Conservation (phyloP, 1,284 basidiomycete genomes). For the Exobasidium rhododendri region DNA sequence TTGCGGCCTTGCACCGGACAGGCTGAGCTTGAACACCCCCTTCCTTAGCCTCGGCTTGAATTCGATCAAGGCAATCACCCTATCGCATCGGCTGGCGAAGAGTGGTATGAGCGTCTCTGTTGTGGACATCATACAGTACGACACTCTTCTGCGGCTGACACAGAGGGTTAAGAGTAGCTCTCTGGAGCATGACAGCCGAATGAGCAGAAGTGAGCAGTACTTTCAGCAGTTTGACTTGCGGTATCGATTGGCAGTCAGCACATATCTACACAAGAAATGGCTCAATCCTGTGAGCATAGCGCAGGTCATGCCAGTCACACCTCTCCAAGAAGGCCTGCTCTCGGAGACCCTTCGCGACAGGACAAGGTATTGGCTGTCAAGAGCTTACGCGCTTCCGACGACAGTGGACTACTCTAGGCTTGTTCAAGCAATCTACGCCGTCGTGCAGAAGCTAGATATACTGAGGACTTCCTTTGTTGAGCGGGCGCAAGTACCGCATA, state of each 20-base stretch:
- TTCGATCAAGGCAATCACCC: slow-evolving; percentile 51
- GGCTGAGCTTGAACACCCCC: slow-evolving; percentile 39
- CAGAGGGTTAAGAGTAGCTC: not conserved
- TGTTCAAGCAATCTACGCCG: not conserved
- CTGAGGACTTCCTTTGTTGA: not conserved
- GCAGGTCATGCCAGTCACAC: slow-evolving; percentile 33
- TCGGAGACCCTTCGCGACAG: slow-evolving; percentile 37
- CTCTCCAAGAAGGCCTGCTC: slow-evolving; percentile 50
- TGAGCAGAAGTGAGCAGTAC: not conserved
- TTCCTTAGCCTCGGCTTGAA: slow-evolving; percentile 50
- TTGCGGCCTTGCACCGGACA: slow-evolving; percentile 32
- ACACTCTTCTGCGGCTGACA: slow-evolving; percentile 27
- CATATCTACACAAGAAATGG: not conserved
- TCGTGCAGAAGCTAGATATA: not conserved
- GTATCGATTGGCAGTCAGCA: not conserved
- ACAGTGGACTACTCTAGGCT: slow-evolving; percentile 14
- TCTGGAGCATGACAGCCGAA: not conserved
- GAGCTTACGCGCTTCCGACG: slow-evolving; percentile 20
- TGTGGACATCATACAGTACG: slow-evolving; percentile 46
- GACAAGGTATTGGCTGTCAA: slow-evolving; percentile 34
- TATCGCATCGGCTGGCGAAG: slow-evolving; percentile 36
- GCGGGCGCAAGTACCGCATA: not conserved
- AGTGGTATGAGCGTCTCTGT: slow-evolving; percentile 45
- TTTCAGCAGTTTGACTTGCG: not conserved
- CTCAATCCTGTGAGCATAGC: not conserved